Base-by-base conservation (phyloP, 2,329 filamentous ascomycete genomes). In the Nemania diffusa region DNA sequence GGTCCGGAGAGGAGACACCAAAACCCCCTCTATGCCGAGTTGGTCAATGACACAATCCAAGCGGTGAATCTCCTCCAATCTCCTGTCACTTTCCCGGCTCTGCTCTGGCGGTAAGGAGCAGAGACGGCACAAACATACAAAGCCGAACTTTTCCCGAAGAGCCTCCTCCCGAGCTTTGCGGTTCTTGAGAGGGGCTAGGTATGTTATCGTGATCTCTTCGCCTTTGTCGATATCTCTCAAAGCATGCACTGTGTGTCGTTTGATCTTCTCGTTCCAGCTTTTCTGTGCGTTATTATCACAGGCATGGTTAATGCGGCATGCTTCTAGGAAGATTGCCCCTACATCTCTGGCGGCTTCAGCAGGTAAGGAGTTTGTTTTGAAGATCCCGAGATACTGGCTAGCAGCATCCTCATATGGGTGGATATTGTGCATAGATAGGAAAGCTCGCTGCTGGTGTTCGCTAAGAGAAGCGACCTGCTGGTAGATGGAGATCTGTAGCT, bases 361-460 rank as follows among this genome's bases (percentile, higher is more conserved):
- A 29, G 62, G 62, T 5, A 60, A 17, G 34, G 56, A n/a, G 32
- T 65, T 65, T 56, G 62, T 60, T 60, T 48, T 15, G n/a, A 65
- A 52, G 29, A 65, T 65, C 0, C 56, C 57, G 5, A 42, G 32
- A 51, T 57, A 65, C 3, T 26, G 29, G 48, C 55, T 42, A 22
- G 40, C 40, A 50, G 3, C 13, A 44, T 55, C 29, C 11, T 56
- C 24, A 17, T 60, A 57, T 40, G 62, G 62, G 34, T 65, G 48
- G 46, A 65, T 60, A 48, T 65, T 65, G 50, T 57, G 57, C 62
- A 65, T 60, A 46, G 57, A 65, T 3, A 65, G 62, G n/a, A 65
- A 65, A 20, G 44, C 50, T 27, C 20, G 37, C 3, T 20, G 56
- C 42, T 56, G 20, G 2, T 26, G 3, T 40, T 55, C 34, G 24